Evolutionary conservation across 2,329 filamentous ascomycete genomes (phyloP).

Genomic region (Trichophaea hybrida): DNA sequence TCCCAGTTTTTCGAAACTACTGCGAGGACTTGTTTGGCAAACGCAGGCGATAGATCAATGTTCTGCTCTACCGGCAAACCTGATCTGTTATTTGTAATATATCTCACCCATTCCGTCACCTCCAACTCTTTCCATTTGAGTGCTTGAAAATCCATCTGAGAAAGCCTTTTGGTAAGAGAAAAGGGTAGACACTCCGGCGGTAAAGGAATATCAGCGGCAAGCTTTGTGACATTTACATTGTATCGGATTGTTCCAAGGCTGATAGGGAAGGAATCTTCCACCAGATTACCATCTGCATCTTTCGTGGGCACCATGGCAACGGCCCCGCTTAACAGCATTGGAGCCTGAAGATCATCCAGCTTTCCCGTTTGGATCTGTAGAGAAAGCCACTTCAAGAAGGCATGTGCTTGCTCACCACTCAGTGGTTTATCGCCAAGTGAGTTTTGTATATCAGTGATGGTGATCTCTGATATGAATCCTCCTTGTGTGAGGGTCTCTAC

Average conservation of each 20-base stretch:
- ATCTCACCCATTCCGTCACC: constrained; percentile 71
- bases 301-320: constrained; percentile 42
- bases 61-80: constrained; percentile 47
- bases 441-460: constrained; percentile 66
- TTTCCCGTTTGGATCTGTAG: constrained; percentile 57
- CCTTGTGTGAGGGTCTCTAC: constrained; percentile 69
- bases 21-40: constrained; percentile 61
- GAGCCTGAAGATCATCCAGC: constrained; percentile 53
- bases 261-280: constrained; percentile 53
- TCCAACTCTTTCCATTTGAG: constrained; percentile 79
- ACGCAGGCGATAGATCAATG: constrained; percentile 55
- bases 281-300: constrained; percentile 28
- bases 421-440: constrained; percentile 74
- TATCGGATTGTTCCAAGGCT: constrained; percentile 59
- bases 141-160: constrained; percentile 53
- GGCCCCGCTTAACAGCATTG: constrained; percentile 61
- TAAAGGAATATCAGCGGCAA: constrained; percentile 66
- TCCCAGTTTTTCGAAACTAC: constrained; percentile 88
- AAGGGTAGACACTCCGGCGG: constrained; percentile 74
- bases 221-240: constrained; percentile 62
- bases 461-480: constrained; percentile 75
- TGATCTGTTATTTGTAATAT: constrained; percentile 47
- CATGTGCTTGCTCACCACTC: constrained; percentile 58
- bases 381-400: constrained; percentile 74
- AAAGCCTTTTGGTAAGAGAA: constrained; percentile 60